Evolutionary conservation across 1,284 basidiomycete genomes (phyloP), one percentile per base, ranked within the genome.

Genomic region (Phellinidium pouzarii): DNA sequence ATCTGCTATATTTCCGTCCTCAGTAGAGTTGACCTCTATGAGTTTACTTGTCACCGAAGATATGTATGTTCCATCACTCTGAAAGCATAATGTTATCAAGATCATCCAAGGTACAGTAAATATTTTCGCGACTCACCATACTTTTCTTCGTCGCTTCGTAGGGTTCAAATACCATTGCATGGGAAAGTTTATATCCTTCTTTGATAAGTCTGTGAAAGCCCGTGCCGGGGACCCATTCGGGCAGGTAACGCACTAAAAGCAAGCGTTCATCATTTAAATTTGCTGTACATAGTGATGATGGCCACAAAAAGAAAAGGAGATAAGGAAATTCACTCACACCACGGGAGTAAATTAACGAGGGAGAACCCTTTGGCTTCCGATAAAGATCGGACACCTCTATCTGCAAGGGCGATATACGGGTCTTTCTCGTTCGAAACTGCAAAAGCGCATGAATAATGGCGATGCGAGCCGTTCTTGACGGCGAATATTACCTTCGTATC

Each of bases 221-320:
- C 11, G 52, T 48, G 23, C 57, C 59, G 11, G 59, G 60, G 34
- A 61, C 48, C 60, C 60, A 61, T 37, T 27, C 40, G 5, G 60
- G 60, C 17, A 59, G 19, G 44, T 57, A 52, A 31, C 52, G 51
- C 40, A 61, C 59, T 60, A 25, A 14, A 36, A 34, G 31, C 9
- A 34, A 34, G 7, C 14, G 31, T 34, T 14, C 9, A 8, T 11
- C 6, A 2, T 8, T 34, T 8, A 34, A 34, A 34, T 14, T 3
- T n/a, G n/a, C 14, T 34, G 31, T 11, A 11, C 3, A 11, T 2
- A 34, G 6, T 11, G 14, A 2, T 8, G 2, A 11, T 34, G 31
- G 31, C n/a, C n/a, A n/a, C n/a, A n/a, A n/a, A n/a, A n/a, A n/a
- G n/a, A 14, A 14, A 3, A 8, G 9, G 31, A 34, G 3, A 14